Base-by-base conservation (phyloP, 2,329 filamentous ascomycete genomes). In the Aspergillus amoenus region DNA sequence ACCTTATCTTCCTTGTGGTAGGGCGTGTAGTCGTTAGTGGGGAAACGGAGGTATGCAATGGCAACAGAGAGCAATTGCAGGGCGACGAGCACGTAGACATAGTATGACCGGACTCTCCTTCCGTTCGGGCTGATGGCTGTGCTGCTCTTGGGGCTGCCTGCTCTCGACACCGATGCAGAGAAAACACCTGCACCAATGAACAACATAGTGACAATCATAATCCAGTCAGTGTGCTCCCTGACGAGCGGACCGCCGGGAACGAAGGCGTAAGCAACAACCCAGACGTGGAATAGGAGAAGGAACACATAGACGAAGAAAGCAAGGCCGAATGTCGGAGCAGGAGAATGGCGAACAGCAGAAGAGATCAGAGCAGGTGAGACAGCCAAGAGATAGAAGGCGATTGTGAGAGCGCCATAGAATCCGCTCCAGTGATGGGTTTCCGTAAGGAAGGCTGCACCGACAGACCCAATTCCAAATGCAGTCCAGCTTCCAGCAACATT, bases 261-360 rank as follows among this genome's bases (percentile, higher is more conserved):
- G 66, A 99, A 99, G 12, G 94, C 94, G 68, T 99, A 99, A 2
- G 94, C 94, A 11, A 99, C 94, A 37, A 97, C 90, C 94, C 94
- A 99, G 55, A 97, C 92, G 70, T 97, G 93, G 80, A 96, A 96
- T n/a, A 99, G 84, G 4, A 97, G 88, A 78, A 97, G 78, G 67
- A 97, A 82, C 75, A 97, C 96, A 80, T 97, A 99, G 48, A 96
- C 74, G 52, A 97, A 77, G 78, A 96, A 97, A 4, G 90, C 93
- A 13, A 95, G 72, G 3, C 93, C 94, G 70, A 99, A 99, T 0
- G 90, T 91, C 24, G 82, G 81, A 5, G 87, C 90, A 0, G 92
- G 92, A 51, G 81, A 88, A 71, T 90, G 89, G 68, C 88, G 88
- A 24, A 90, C 84, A 24, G 91, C 92, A 52, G 89, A 88, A 13